A percentile compares a stretch with the other conserved stretches of the same genome.
Evolutionary conservation across 2,329 filamentous ascomycete species (phyloP).

Genomic region (Stemphylium lycopersici): DNA sequence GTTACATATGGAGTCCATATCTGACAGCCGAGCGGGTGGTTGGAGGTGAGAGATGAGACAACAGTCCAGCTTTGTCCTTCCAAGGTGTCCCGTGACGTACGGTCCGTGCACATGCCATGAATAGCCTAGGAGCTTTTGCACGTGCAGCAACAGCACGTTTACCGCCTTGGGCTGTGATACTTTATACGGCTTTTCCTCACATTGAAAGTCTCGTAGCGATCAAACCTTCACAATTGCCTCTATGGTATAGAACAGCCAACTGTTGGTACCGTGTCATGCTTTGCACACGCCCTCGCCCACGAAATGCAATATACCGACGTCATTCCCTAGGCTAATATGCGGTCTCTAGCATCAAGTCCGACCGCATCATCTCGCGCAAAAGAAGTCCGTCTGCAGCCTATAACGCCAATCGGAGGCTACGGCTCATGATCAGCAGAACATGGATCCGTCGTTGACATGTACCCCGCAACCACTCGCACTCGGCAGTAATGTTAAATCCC

Average conservation of each 20-base stretch:
- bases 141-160: neutral
- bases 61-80: too few species aligned
- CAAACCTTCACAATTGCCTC: neutral
- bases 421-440: neutral
- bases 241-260: neutral
- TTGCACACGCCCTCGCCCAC: neutral
- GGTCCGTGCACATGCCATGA: neutral
- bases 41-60: too few species aligned
- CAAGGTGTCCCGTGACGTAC: too few species aligned
- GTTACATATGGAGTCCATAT: too few species aligned
- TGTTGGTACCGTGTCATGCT: neutral
- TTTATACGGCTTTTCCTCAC: neutral
- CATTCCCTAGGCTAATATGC: neutral
- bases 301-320: conserved; percentile 5
- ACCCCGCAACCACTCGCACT: conserved; percentile 21
- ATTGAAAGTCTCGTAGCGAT: neutral
- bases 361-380: conserved; percentile 1
- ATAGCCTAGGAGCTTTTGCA: neutral
- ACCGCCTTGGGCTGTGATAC: neutral
- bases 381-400: neutral
- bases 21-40: too few species aligned
- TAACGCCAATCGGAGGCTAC: conserved; percentile 4
- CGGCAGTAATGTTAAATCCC: conserved; percentile 4
- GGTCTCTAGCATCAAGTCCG: neutral
- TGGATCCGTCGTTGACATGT: conserved; percentile 12